phyloP scores from a whole-genome alignment of 2,329 filamentous ascomycete species.

The Microcyclospora pomicola region DNA sequence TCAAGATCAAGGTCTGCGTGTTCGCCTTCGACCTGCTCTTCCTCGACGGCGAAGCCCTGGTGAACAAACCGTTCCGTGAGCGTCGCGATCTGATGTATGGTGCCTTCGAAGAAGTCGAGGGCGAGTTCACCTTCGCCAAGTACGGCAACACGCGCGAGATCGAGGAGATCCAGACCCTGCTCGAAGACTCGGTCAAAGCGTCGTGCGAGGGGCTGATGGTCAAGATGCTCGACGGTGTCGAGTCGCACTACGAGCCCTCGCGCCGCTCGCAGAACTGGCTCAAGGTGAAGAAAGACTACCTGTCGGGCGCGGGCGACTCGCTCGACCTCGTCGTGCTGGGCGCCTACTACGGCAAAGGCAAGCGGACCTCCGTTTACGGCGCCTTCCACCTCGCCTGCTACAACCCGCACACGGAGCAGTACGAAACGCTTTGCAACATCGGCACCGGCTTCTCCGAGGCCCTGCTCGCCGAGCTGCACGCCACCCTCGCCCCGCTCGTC shows the following conservation, averaged over 20 bases:
- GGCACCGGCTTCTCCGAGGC: constrained; percentile 93
- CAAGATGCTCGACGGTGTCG: constrained; percentile 90
- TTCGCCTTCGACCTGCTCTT: constrained; percentile 94
- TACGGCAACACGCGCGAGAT: constrained; percentile 76
- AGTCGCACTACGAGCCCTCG: constrained; percentile 90
- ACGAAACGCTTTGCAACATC: constrained; percentile 97
- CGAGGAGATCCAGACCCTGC: constrained; percentile 80
- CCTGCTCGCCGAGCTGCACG: constrained; percentile 77
- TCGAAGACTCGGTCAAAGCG: constrained; percentile 90
- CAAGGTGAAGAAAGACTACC: constrained; percentile 97
- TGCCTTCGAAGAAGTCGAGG: constrained; percentile 66
- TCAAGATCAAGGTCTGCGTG: constrained; percentile 93
- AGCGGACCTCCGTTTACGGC: constrained; percentile 89
- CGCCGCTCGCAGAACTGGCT: constrained; percentile 97
- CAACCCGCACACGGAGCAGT: constrained; percentile 64
- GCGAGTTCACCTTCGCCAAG: constrained; percentile 83
- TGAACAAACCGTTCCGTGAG: constrained; percentile 75
- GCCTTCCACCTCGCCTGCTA: constrained; percentile 93
- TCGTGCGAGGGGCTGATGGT: constrained; percentile 98
- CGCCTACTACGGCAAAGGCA: constrained; percentile 87
- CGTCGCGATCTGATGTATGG: constrained; percentile 60
- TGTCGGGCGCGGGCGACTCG: constrained; percentile 83
- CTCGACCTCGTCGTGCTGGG: constrained; percentile 92
- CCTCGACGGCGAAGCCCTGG: constrained; percentile 77
- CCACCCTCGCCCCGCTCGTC: constrained; percentile 56